phyloP scores from a whole-genome alignment of 1,284 basidiomycete genomes.

The Pseudozyma sp. region DNA sequence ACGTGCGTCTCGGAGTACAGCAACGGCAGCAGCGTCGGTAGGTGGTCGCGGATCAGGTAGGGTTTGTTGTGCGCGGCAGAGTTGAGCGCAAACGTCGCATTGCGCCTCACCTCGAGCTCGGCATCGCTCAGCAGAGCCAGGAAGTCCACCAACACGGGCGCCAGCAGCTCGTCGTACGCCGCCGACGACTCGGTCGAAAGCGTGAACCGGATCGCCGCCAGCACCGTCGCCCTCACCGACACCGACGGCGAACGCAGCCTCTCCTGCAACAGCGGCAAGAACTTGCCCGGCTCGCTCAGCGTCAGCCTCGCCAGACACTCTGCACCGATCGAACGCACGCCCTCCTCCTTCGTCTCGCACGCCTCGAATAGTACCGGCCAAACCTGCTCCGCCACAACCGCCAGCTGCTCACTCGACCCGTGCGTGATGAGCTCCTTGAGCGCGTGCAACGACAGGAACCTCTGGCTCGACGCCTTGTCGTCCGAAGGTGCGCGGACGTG shows the following conservation, averaged over 20 bases:
- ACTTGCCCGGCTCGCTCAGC: conserved; percentile 85
- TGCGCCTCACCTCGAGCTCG: conserved; percentile 71
- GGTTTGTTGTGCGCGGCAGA: conserved; percentile 94
- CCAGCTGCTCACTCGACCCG: conserved; percentile 83
- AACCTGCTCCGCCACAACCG: conserved; percentile 83
- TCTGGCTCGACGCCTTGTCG: conserved; percentile 68
- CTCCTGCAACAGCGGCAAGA: conserved; percentile 76
- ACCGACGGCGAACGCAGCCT: conserved; percentile 74
- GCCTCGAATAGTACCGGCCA: conserved; percentile 78
- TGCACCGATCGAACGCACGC: conserved; percentile 90
- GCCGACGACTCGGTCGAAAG: conserved; percentile 83
- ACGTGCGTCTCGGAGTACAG: conserved; percentile 89
- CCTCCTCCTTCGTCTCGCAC: conserved; percentile 77
- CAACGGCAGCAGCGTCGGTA: conserved; percentile 80
- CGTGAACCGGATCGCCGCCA: conserved; percentile 93
- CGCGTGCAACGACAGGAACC: conserved; percentile 81
- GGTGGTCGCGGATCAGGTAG: conserved; percentile 86
- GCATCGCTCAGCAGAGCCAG: conserved; percentile 84
- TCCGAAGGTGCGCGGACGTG: conserved; percentile 74
- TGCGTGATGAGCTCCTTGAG: conserved; percentile 96
- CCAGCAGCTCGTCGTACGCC: conserved; percentile 87
- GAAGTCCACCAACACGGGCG: conserved; percentile 88
- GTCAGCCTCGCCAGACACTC: conserved; percentile 96
- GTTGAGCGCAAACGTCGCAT: conserved; percentile 79
- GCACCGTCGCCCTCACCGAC: conserved; percentile 80